Evolutionary conservation across 2,329 filamentous ascomycete genomes (phyloP), one percentile per base, ranked within the genome.

Genomic region (Sclerotinia borealis): DNA sequence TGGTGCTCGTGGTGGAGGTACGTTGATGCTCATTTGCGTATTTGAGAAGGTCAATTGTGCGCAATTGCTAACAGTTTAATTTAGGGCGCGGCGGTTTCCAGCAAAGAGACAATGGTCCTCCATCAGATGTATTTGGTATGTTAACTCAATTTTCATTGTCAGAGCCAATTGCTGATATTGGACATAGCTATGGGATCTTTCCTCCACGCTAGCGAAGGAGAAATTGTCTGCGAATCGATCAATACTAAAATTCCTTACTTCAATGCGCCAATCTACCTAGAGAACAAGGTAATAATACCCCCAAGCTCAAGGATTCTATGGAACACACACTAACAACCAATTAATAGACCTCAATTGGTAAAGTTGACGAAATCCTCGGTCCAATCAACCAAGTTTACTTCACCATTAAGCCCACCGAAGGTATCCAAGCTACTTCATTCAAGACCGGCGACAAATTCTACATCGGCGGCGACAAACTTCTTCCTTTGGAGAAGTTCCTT

Each of bases 351-450:
- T 83, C 90, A 67, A 86, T 99, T 77, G 95, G 95, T 77, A 98
- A 98, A 80, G 90, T 99, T 75, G 95, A 99, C 80, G 95, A 99
- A 81, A 90, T 99, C 70, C 88, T 99, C 71, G 95, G 95, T 64
- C 93, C 95, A 68, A 91, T 99, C 79, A 98, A 96, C 83, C 90
- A 97, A 79, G 91, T 98, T 73, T 96, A 90, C 83, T 99, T 99
- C 83, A 98, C 93, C 73, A 90, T 99, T 78, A 98, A 98, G 81
- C 93, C 93, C 61, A 88, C 92, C 76, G 93, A 98, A 76, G 95
- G 95, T 72, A 98, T 99, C 77, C 90, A 96, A 78, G 92, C 95
- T 67, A 86, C 88, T 65, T 95, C 90, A 47, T 99, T 98, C 87
- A 96, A 97, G 82, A 80, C 88, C 67, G 95, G 95, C 75, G 95